These are phyloP conservation scores for Chlorella sorokiniana DNA, from an alignment of 139 green algal species.

Conservation along the genomic window DNA sequence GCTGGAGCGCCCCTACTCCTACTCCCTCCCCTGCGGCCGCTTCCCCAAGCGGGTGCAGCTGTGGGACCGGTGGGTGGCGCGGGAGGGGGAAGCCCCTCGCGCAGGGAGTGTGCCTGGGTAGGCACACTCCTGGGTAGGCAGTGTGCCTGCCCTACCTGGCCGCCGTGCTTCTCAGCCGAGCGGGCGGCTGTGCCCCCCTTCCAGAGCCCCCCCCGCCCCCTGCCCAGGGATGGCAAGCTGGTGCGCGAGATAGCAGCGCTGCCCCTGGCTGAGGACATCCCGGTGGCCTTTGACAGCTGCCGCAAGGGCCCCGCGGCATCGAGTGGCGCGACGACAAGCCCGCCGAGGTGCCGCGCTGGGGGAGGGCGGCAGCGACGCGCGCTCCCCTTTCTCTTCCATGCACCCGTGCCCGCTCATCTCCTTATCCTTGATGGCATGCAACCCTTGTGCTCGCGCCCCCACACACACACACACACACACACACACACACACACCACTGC, in stretches of 20 bases:
- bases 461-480: not conserved
- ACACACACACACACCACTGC: not conserved
- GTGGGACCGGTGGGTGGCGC: constrained; percentile 51
- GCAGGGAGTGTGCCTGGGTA: too few species aligned
- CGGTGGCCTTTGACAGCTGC: constrained; percentile 89
- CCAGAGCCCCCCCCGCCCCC: not conserved
- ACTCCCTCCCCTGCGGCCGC: constrained; percentile 84
- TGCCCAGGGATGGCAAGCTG: constrained; percentile 41
- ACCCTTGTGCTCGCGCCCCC: not conserved
- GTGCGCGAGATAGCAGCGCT: constrained; percentile 82
- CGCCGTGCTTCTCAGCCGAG: too few species aligned
- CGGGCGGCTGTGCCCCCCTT: too few species aligned
- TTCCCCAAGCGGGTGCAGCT: constrained; percentile 90
- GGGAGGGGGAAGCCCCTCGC: not conserved
- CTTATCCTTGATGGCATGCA: not conserved
- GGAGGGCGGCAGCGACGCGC: not conserved
- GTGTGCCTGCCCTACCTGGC: too few species aligned
- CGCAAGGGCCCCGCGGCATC: constrained; percentile 80
- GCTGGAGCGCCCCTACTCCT: constrained; percentile 92
- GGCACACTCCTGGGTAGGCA: too few species aligned
- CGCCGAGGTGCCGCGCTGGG: constrained; percentile 76
- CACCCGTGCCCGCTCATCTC: not conserved
- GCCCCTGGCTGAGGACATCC: constrained; percentile 95
- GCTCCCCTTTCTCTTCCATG: not conserved
- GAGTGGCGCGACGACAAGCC: constrained; percentile 88